Percentiles rank a stretch among this genome's conserved stretches.
These are phyloP conservation scores for Corchorus olitorius DNA, from an alignment of 345 rosid species.

Conservation along the genomic window DNA sequence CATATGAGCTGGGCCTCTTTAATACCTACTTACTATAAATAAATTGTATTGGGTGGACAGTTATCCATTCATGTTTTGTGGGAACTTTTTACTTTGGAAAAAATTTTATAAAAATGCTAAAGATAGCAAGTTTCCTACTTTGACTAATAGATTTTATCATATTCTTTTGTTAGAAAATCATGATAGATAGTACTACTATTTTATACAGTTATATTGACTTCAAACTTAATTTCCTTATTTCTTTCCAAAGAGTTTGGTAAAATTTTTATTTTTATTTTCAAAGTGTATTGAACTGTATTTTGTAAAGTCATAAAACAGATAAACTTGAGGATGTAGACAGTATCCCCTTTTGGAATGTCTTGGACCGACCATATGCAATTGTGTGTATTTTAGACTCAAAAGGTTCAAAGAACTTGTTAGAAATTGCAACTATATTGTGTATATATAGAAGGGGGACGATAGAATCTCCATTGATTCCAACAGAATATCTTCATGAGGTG, in stretches of 20 bases:
- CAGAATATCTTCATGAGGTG: slow-evolving; percentile 20
- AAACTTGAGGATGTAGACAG: background rate
- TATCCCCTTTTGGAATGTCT: slow-evolving; percentile 6
- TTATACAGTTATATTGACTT: background rate
- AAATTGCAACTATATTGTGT: background rate
- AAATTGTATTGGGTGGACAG: background rate
- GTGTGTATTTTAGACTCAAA: background rate
- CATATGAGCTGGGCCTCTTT: background rate
- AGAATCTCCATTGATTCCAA: slow-evolving; percentile 24
- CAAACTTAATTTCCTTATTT: background rate
- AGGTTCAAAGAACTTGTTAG: slow-evolving; percentile 13
- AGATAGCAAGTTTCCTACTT: background rate
- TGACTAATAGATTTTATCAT: background rate
- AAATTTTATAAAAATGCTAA: background rate
- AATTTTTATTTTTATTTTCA: background rate
- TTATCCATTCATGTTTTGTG: background rate
- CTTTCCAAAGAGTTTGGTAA: background rate
- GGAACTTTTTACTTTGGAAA: background rate
- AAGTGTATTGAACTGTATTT: background rate
- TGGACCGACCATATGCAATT: background rate
- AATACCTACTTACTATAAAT: background rate
- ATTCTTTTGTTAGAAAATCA: background rate
- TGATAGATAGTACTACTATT: background rate
- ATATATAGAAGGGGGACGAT: background rate
- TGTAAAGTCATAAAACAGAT: background rate